phyloP scores from a whole-genome alignment of 768 basidiomycete genomes.

The Tubosaeta brunneosetosa region DNA sequence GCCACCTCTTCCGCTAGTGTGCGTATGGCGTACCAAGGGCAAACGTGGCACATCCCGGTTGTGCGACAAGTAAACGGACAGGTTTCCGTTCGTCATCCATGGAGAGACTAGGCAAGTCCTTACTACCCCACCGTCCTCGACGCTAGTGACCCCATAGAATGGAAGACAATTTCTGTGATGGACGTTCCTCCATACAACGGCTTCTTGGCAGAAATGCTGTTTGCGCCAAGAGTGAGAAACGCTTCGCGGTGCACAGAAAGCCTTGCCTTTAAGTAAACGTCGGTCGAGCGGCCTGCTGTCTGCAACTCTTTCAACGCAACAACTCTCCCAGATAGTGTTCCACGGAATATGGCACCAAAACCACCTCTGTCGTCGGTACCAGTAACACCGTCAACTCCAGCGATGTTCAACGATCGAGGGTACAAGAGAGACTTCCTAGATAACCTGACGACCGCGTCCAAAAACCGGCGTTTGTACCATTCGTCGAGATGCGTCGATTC shows the following conservation, averaged over 20 bases:
- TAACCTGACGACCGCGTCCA: conserved; percentile 27
- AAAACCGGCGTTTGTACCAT: conserved; percentile 27
- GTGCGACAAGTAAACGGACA: conserved; percentile 26
- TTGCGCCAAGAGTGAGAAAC: conserved; percentile 3
- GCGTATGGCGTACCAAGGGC: conserved; percentile 27
- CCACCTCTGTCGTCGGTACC: conserved; percentile 22
- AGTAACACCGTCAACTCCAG: conserved; percentile 8
- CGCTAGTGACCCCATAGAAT: conserved; percentile 25
- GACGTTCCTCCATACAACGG: conserved; percentile 30
- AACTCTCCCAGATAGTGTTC: conserved; percentile 19
- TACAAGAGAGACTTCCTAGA: conserved; percentile 27
- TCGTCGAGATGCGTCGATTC: conserved; percentile 17
- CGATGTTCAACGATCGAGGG: conserved; percentile 25
- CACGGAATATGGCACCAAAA: conserved; percentile 32
- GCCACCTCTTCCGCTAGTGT: background rate
- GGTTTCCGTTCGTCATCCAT: conserved; percentile 28
- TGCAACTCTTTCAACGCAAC: conserved; percentile 32
- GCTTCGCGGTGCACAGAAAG: background rate
- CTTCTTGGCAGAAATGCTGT: conserved; percentile 28
- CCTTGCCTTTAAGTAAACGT: conserved; percentile 25
- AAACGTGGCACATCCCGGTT: conserved; percentile 27
- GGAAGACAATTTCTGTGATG: conserved; percentile 27
- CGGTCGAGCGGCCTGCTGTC: conserved; percentile 15
- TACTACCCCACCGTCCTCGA: conserved; percentile 5
- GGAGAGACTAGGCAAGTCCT: conserved; percentile 22